Evolutionary conservation across 2,329 filamentous ascomycete genomes (phyloP), one percentile per base, ranked within the genome.

Genomic region (Leptographium lundbergii): DNA sequence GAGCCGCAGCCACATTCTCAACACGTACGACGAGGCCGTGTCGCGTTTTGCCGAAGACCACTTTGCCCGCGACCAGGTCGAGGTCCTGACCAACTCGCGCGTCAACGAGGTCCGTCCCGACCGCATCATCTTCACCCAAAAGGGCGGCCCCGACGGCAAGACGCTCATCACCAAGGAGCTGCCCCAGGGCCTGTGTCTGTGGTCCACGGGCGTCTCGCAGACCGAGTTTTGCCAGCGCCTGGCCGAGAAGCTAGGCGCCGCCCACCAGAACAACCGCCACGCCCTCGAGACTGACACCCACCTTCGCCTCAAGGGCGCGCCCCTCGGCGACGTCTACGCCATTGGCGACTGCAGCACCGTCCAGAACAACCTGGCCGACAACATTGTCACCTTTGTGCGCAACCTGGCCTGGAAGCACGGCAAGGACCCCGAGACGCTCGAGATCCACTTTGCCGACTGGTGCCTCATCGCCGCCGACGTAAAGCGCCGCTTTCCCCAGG

Each of bases 341-440:
- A 91, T 99, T 62, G 94, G 94, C 17, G 94, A 99, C 73, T 97
- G 94, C 74, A 80, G 89, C 7, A 99, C 95, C 0, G 92, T 99
- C 0, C 95, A 99, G 69, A 99, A 99, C 76, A 99, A 99, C 66
- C 79, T 97, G 2, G 89, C 91, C 3, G 89, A 95, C 68, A 87
- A 96, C 73, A 86, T 99, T 66, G 80, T 96, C 54, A 87, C 84
- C 24, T 99, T 97, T 74, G 80, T 99, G 13, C 90, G 91, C 62
- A 89, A 85, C 19, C 79, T 95, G 2, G 91, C 94, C 11, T 96
- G 88, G 85, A 92, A 96, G 72, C 89, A 88, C 63, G 92, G 91
- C 69, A 87, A 88, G 67, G 88, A 97, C 67, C 92, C 92, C 0
- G 85, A 95, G 70, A 88, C 84, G n/a, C 79, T 97, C 60, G 84